A percentile compares a stretch with the other conserved stretches of the same genome.
phyloP scores from a whole-genome alignment of 2,329 filamentous ascomycete genomes.

The Neofusicoccum laricinum region DNA sequence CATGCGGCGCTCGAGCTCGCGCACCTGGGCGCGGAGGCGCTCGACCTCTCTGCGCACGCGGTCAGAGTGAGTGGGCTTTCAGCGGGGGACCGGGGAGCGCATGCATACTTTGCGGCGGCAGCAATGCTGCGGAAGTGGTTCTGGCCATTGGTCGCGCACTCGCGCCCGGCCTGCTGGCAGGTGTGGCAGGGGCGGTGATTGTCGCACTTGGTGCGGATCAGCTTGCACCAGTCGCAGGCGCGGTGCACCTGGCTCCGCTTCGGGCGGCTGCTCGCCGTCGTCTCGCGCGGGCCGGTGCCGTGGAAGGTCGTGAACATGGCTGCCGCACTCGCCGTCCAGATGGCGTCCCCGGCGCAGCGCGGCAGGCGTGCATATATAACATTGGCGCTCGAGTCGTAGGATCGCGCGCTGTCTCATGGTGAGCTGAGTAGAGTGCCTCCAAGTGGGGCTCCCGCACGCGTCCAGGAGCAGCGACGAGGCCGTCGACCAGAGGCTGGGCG shows the following conservation, averaged over 20 bases:
- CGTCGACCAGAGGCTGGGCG: no score
- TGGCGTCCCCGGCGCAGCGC: background rate
- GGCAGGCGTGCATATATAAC: background rate
- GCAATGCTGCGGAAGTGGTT: slow-evolving; percentile 22
- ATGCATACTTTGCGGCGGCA: slow-evolving; percentile 28
- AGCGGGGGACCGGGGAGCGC: background rate
- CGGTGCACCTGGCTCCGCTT: slow-evolving; percentile 30
- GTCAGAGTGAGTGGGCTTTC: background rate
- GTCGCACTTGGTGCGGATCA: slow-evolving; percentile 45
- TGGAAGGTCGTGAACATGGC: slow-evolving; percentile 5
- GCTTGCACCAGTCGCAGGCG: slow-evolving; percentile 42
- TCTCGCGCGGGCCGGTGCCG: background rate
- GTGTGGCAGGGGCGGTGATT: slow-evolving; percentile 39
- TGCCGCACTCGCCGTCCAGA: background rate
- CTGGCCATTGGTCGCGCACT: slow-evolving; percentile 34
- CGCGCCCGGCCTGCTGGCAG: slow-evolving; percentile 35
- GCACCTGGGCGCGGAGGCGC: slow-evolving; percentile 32
- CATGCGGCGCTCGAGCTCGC: slow-evolving; percentile 28
- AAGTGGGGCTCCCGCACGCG: no score
- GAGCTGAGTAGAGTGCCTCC: no score
- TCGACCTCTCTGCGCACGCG: slow-evolving; percentile 37
- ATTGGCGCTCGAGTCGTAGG: no score
- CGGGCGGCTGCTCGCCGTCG: background rate
- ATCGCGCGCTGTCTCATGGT: no score
- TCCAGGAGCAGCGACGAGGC: no score